phyloP scores from a whole-genome alignment of 352 stramenopile species.

The Globisporangium iwayamae region DNA sequence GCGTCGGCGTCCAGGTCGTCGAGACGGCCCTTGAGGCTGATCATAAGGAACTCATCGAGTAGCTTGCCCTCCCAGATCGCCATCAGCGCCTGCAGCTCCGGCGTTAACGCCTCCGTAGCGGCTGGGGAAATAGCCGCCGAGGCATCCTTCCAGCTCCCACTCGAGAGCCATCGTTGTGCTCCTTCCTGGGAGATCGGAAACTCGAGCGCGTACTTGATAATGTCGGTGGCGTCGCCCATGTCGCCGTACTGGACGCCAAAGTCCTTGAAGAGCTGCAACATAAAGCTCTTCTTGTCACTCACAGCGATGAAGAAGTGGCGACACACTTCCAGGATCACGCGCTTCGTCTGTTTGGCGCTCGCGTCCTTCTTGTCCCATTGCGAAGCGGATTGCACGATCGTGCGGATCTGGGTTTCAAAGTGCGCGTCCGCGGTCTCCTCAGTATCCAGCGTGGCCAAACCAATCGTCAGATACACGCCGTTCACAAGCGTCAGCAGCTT shows the following conservation, averaged over 20 bases:
- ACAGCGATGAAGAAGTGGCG: conserved; percentile 52
- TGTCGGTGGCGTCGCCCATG: conserved; percentile 45
- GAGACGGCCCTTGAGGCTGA: conserved; percentile 68
- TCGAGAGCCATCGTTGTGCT: conserved; percentile 46
- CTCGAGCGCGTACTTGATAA: conserved; percentile 57
- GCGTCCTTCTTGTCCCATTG: conserved; percentile 24
- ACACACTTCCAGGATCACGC: conserved; percentile 31
- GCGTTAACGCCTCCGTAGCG: neutral
- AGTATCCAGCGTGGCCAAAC: conserved; percentile 17
- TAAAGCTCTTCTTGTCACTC: conserved; percentile 60
- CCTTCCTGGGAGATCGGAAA: conserved; percentile 41
- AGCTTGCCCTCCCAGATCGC: conserved; percentile 75
- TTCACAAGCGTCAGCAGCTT: conserved; percentile 42
- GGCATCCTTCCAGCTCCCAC: conserved; percentile 49
- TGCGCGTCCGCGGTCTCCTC: conserved; percentile 29
- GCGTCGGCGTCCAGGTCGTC: conserved; percentile 53
- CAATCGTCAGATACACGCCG: conserved; percentile 35
- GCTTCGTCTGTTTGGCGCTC: conserved; percentile 22
- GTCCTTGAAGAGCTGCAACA: conserved; percentile 68
- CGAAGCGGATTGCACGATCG: conserved; percentile 33
- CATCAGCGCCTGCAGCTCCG: conserved; percentile 27
- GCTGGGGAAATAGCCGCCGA: neutral
- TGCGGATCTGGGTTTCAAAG: conserved; percentile 45
- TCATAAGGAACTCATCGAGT: conserved; percentile 77
- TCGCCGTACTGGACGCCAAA: conserved; percentile 67